Evolutionary conservation across 2,329 filamentous ascomycete species (phyloP).

Genomic region (Pseudofabraea citricarpa): DNA sequence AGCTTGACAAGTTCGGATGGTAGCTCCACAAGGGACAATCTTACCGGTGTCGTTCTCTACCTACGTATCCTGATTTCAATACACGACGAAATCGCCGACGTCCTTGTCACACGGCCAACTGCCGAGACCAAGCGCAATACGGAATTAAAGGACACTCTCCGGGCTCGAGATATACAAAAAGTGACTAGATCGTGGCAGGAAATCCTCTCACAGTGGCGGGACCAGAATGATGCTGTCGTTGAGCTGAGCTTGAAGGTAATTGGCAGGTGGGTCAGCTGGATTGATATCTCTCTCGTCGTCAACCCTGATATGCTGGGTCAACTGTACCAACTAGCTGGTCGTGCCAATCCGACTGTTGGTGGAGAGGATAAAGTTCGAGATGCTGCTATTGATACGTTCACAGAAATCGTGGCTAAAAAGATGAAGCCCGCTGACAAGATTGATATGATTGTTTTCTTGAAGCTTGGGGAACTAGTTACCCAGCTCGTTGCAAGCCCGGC

Average conservation of each 20-base stretch:
- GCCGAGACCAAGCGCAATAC: slow-evolving; percentile 81
- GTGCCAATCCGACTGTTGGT: slow-evolving; percentile 52
- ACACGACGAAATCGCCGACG: slow-evolving; percentile 96
- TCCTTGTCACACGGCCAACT: slow-evolving; percentile 73
- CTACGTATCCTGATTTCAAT: slow-evolving; percentile 83
- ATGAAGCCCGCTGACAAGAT: slow-evolving; percentile 94
- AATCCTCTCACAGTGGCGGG: slow-evolving; percentile 68
- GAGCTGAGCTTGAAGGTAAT: slow-evolving; percentile 90
- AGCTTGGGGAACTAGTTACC: slow-evolving; percentile 76
- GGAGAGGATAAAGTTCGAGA: slow-evolving; percentile 77
- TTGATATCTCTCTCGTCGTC: slow-evolving; percentile 90
- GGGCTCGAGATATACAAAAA: slow-evolving; percentile 81
- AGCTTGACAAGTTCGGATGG: slow-evolving; percentile 63
- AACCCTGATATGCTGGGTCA: slow-evolving; percentile 82
- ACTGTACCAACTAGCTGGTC: slow-evolving; percentile 83
- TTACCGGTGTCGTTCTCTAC: slow-evolving; percentile 76
- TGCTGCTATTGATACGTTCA: slow-evolving; percentile 89
- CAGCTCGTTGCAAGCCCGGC: slow-evolving; percentile 82
- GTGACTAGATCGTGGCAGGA: slow-evolving; percentile 90
- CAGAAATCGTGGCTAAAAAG: slow-evolving; percentile 95
- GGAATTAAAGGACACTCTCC: slow-evolving; percentile 84
- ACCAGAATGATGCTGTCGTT: slow-evolving; percentile 65
- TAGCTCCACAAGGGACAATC: slow-evolving; percentile 61
- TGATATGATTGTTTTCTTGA: slow-evolving; percentile 87
- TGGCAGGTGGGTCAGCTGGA: slow-evolving; percentile 98